These are phyloP conservation scores for Wickerhamomyces tratensis DNA, from an alignment of 805 yeast species.

Conservation along the genomic window DNA sequence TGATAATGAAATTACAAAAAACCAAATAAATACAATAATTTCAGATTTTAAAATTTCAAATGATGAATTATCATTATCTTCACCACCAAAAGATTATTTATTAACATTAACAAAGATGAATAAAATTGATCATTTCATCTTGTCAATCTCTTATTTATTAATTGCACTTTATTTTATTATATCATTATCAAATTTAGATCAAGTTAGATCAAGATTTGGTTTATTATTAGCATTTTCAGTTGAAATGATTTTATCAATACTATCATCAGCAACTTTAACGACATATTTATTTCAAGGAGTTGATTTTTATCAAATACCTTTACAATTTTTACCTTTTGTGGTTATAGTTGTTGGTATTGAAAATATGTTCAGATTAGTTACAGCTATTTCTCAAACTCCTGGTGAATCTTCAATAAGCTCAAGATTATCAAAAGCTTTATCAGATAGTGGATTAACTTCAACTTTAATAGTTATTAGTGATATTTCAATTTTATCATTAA, in stretches of 20 bases:
- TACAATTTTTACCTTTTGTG: constrained; percentile 30
- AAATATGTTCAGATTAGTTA: constrained; percentile 36
- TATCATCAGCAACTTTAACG: constrained; percentile 33
- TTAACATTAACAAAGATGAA: constrained; percentile 11
- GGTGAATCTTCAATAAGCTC: constrained; percentile 31
- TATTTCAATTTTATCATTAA: constrained; percentile 15
- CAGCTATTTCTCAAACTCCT: constrained; percentile 28
- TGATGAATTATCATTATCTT: constrained; percentile 2
- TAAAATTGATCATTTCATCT: constrained; percentile 14
- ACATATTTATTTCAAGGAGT: constrained; percentile 24
- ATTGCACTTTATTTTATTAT: constrained; percentile 23
- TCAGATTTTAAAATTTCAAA: constrained; percentile 1
- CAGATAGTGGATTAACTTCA: constrained; percentile 27
- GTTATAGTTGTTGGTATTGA: constrained; percentile 35
- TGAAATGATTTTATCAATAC: constrained; percentile 27
- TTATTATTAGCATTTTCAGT: constrained; percentile 33
- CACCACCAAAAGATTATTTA: constrained; percentile 1
- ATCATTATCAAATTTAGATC: constrained; percentile 29
- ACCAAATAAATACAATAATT: neutral
- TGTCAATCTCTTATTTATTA: constrained; percentile 17
- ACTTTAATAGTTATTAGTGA: constrained; percentile 24
- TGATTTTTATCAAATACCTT: constrained; percentile 27
- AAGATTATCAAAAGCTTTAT: constrained; percentile 27
- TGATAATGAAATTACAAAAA: too few relatives aligned
- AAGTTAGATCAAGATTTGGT: constrained; percentile 37